phyloP scores from a whole-genome alignment of 129 eudicot genomes.

The Dittrichia graveolens region DNA sequence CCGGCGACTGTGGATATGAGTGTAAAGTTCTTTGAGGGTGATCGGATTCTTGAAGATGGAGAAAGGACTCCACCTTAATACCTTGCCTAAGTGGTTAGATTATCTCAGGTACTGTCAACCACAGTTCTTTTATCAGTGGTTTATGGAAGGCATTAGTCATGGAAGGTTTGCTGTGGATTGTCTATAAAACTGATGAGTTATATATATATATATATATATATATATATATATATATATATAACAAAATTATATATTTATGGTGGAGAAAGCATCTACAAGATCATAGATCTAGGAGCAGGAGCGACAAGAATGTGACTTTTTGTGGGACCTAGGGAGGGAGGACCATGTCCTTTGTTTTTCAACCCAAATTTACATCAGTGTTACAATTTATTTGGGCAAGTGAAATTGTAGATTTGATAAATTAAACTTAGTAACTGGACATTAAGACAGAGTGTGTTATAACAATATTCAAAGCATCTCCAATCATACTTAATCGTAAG shows the following conservation, averaged over 20 bases:
- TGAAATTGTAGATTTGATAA: too few relatives aligned
- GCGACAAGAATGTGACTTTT: constrained; percentile 8
- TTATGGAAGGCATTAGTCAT: not conserved
- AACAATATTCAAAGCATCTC: too few relatives aligned
- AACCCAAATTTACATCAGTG: not conserved
- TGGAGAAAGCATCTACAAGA: constrained; percentile 10
- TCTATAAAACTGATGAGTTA: constrained; percentile 3
- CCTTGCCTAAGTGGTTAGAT: not conserved
- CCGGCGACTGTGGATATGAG: too few relatives aligned
- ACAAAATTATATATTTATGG: not conserved
- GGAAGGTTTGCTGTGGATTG: not conserved
- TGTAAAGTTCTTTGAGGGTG: too few relatives aligned
- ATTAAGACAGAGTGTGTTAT: too few relatives aligned
- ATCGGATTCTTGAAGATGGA: not conserved
- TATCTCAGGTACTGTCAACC: constrained; percentile 22
- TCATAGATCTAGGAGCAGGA: constrained; percentile 6
- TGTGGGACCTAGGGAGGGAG: constrained; percentile 10
- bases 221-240: too few relatives aligned
- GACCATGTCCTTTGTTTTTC: not conserved
- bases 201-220: too few relatives aligned
- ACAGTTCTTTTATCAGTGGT: constrained; percentile 20
- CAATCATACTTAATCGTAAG: too few relatives aligned
- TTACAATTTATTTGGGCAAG: too few relatives aligned
- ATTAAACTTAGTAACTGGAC: too few relatives aligned
- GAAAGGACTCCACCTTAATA: not conserved